phyloP scores from a whole-genome alignment of 1,139 yeast genomes.

The Pichia sp. region DNA sequence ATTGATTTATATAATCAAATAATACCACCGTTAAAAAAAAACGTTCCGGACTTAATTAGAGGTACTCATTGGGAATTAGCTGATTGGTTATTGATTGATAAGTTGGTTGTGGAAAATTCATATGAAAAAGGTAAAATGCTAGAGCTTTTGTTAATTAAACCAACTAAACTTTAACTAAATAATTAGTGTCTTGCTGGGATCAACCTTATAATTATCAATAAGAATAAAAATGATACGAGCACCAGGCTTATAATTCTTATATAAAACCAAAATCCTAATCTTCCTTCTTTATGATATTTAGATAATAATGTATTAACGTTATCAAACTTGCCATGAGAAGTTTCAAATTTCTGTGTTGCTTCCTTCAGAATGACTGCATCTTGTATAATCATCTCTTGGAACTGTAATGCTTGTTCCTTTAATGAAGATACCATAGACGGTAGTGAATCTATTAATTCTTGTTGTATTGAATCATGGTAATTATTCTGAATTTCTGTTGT shows the following conservation, averaged over 20 bases:
- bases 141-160: slow-evolving; percentile 23
- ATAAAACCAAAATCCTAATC: slow-evolving; percentile 29
- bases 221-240: slow-evolving; percentile 21
- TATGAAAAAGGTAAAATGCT: slow-evolving; percentile 24
- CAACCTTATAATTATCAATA: slow-evolving; percentile 25
- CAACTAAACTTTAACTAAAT: slow-evolving; percentile 9
- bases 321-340: slow-evolving; percentile 24
- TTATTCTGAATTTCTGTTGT: slow-evolving; percentile 22
- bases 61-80: slow-evolving; percentile 55
- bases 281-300: slow-evolving; percentile 28
- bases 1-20: slow-evolving; percentile 43
- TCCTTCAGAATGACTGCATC: slow-evolving; percentile 29
- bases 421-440: slow-evolving; percentile 27
- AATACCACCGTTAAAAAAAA: slow-evolving; percentile 43
- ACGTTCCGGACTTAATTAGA: slow-evolving; percentile 43
- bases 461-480: slow-evolving; percentile 28
- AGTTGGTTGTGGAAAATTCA: slow-evolving; percentile 16
- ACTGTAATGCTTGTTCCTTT: slow-evolving; percentile 27
- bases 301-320: slow-evolving; percentile 23
- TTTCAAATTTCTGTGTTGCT: slow-evolving; percentile 28
- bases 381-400: slow-evolving; percentile 26
- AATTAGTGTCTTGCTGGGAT: slow-evolving; percentile 26
- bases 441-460: slow-evolving; percentile 27
- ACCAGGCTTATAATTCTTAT: slow-evolving; percentile 22
- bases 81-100: slow-evolving; percentile 16